Conservation (phyloP, 164 flowering plant genomes). For the Cinnamomum micranthum region DNA sequence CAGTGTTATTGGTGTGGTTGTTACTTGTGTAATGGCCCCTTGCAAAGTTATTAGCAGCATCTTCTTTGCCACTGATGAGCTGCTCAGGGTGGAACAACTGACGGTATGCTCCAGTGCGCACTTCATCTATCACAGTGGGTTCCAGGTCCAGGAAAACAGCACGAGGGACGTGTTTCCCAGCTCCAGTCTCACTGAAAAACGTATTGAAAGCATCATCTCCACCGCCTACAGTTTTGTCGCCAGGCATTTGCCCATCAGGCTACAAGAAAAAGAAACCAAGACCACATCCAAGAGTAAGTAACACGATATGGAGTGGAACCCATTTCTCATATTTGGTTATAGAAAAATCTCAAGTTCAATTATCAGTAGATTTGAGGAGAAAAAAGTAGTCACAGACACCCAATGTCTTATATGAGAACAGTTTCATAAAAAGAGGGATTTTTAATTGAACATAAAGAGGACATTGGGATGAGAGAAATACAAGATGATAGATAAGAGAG, state of each 20-base stretch:
- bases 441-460: too few relatives aligned
- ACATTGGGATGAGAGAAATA: too few relatives aligned
- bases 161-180: slow-evolving; percentile 65
- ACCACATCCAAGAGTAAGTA: background rate
- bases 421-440: too few relatives aligned
- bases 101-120: slow-evolving; percentile 53
- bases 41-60: slow-evolving; percentile 62
- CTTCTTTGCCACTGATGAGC: slow-evolving; percentile 63
- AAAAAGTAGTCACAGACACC: too few relatives aligned
- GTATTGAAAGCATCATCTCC: slow-evolving; percentile 75
- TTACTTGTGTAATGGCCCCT: slow-evolving; percentile 64
- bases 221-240: slow-evolving; percentile 56
- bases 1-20: background rate
- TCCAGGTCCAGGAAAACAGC: slow-evolving; percentile 61
- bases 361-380: too few relatives aligned
- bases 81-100: slow-evolving; percentile 64
- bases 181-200: slow-evolving; percentile 62
- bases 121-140: slow-evolving; percentile 73
- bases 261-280: slow-evolving; percentile 11
- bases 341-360: too few relatives aligned
- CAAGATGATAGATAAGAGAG: too few relatives aligned
- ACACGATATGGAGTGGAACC: background rate
- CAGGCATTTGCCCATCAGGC: slow-evolving; percentile 77
- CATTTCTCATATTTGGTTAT: background rate
- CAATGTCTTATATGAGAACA: too few relatives aligned